Conservation (phyloP, 306 rosid species). For the Chamaecrista fasciculata region DNA sequence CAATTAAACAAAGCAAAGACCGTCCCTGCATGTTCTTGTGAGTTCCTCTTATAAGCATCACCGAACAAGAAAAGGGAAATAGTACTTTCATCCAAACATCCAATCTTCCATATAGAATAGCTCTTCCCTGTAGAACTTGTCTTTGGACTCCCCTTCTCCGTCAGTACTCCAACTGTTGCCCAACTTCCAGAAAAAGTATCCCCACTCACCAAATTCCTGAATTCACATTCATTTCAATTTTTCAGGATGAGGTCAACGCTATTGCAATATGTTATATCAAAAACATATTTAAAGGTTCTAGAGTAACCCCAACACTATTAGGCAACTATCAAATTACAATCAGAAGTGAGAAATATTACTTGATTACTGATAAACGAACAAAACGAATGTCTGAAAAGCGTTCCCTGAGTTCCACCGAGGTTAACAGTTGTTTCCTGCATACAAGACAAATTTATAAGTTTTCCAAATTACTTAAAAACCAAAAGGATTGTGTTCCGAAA, state of each 20-base stretch:
- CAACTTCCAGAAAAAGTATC: slow-evolving; percentile 76
- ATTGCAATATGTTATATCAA: background rate
- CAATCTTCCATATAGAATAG: slow-evolving; percentile 71
- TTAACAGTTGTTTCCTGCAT: slow-evolving; percentile 61
- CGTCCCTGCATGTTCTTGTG: slow-evolving; percentile 55
- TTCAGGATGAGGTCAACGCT: background rate
- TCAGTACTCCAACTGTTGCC: slow-evolving; percentile 85
- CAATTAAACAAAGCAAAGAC: slow-evolving; percentile 74
- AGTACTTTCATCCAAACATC: slow-evolving; percentile 66
- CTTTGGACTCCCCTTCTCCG: slow-evolving; percentile 66
- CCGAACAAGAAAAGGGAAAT: slow-evolving; percentile 84
- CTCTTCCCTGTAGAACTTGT: slow-evolving; percentile 71
- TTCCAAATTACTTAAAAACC: background rate
- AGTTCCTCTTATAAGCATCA: slow-evolving; percentile 71
- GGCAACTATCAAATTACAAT: background rate
- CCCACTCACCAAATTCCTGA: slow-evolving; percentile 72
- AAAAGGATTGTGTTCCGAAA: background rate
- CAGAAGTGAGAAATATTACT: slow-evolving; percentile 44
- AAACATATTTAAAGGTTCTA: background rate
- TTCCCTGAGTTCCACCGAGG: slow-evolving; percentile 58
- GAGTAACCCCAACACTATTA: background rate
- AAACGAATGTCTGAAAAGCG: slow-evolving; percentile 76
- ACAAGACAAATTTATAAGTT: background rate
- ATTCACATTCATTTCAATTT: background rate
- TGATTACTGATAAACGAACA: slow-evolving; percentile 66